Base-by-base conservation (phyloP, 1,284 basidiomycete genomes). In the Schizophyllum amplum region DNA sequence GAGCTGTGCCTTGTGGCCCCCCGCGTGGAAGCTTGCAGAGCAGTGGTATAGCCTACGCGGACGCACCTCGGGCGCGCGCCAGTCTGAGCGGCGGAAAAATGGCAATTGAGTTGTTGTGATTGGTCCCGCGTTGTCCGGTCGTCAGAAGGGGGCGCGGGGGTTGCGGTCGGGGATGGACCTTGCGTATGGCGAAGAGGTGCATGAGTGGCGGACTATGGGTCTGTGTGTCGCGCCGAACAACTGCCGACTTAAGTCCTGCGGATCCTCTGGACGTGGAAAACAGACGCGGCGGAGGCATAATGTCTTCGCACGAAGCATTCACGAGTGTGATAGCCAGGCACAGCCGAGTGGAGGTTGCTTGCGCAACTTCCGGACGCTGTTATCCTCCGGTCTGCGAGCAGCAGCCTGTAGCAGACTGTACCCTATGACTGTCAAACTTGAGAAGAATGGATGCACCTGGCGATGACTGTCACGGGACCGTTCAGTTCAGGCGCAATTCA, bases 231-330 rank as follows among this genome's bases (percentile, higher is more conserved):
- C 33, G 17, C 33, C 33, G 33, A 42, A 42, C 17, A 42, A 42
- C 33, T 17, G 33, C 33, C 33, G 33, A 42, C 17, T 9, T 42
- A 42, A 13, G 33, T 42, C 33, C 33, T 42, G n/a, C n/a, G n/a
- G n/a, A n/a, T n/a, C n/a, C n/a, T n/a, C n/a, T n/a, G n/a, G n/a
- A n/a, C n/a, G n/a, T n/a, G n/a, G n/a, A n/a, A n/a, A n/a, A n/a
- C n/a, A n/a, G n/a, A n/a, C n/a, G n/a, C n/a, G 54, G 48, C 51
- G 27, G 53, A 53, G 48, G 54, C 47, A 25, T 20, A 47, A 53
- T 20, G n/a, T n/a, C n/a, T n/a, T n/a, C n/a, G n/a, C n/a, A n/a
- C n/a, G n/a, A n/a, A n/a, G n/a, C n/a, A n/a, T n/a, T n/a, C n/a
- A n/a, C n/a, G n/a, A n/a, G n/a, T n/a, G n/a, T n/a, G n/a, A n/a